phyloP scores from a whole-genome alignment of 371 early-diverging fungal species.

The Syncephalastrum sp. region DNA sequence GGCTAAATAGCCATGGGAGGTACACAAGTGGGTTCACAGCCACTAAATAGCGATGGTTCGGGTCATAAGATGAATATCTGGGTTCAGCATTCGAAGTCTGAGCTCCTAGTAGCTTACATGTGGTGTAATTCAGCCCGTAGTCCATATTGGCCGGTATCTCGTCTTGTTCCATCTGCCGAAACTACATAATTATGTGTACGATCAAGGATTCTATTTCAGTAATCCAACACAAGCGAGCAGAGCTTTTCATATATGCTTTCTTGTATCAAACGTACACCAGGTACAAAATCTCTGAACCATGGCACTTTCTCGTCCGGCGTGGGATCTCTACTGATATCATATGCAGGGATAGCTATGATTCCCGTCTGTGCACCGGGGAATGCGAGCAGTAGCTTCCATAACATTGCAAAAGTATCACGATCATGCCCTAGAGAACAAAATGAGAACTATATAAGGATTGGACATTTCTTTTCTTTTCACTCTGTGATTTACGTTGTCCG shows the following conservation, averaged over 20 bases:
- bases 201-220: not conserved
- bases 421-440: conserved; percentile 13
- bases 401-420: conserved; percentile 16
- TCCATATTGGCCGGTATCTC: conserved; percentile 15
- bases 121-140: conserved; percentile 46
- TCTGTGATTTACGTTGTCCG: conserved; percentile 18
- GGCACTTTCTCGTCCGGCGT: conserved; percentile 31
- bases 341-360: conserved; percentile 23
- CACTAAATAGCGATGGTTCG: conserved; percentile 12
- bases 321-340: conserved; percentile 34
- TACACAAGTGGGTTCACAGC: conserved; percentile 56
- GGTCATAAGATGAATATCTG: not conserved
- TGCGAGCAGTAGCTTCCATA: conserved; percentile 17
- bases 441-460: not conserved
- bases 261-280: conserved; percentile 33
- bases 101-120: conserved; percentile 22
- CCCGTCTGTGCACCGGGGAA: conserved; percentile 16
- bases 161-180: conserved; percentile 30
- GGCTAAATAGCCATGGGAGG: conserved; percentile 53
- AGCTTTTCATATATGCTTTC: not conserved
- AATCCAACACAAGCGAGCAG: not conserved
- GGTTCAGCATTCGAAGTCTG: not conserved
- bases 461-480: not conserved
- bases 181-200: conserved; percentile 7
- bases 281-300: conserved; percentile 47